Conservation (phyloP, 2,329 filamentous ascomycete species). For the Penicillium sp. region DNA sequence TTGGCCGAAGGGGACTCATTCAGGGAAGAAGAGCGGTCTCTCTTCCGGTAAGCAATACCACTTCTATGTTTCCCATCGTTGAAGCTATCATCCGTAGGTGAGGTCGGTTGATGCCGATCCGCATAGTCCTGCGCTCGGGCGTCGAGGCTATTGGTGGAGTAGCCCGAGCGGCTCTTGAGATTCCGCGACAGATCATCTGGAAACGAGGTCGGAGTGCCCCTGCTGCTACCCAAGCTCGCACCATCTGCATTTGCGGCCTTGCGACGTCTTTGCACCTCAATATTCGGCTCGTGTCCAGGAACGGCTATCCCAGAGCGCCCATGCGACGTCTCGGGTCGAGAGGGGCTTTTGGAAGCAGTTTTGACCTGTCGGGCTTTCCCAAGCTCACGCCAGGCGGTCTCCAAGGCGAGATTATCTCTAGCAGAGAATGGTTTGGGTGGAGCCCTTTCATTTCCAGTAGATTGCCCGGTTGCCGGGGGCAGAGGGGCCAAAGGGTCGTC, state of each 20-base stretch:
- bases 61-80: slow-evolving; percentile 10
- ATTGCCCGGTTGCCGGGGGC: slow-evolving; percentile 51
- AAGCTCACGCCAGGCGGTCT: slow-evolving; percentile 71
- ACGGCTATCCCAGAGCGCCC: slow-evolving; percentile 25
- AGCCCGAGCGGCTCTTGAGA: slow-evolving; percentile 11
- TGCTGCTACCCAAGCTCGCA: slow-evolving; percentile 17
- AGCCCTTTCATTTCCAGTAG: slow-evolving; percentile 53
- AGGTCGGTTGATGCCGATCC: slow-evolving; percentile 20
- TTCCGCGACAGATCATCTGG: slow-evolving; percentile 15
- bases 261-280: slow-evolving; percentile 9
- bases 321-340: slow-evolving; percentile 9
- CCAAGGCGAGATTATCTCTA: slow-evolving; percentile 75
- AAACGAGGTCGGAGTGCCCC: slow-evolving; percentile 18
- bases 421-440: slow-evolving; percentile 74
- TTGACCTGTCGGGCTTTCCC: slow-evolving; percentile 22
- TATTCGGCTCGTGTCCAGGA: slow-evolving; percentile 17
- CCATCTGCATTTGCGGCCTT: slow-evolving; percentile 15
- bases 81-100: slow-evolving; percentile 16
- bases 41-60: slow-evolving; percentile 24
- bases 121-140: slow-evolving; percentile 4
- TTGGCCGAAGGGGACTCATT: slow-evolving; percentile 29
- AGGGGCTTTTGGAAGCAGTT: slow-evolving; percentile 1
- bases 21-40: slow-evolving; percentile 34
- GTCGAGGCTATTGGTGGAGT: slow-evolving; percentile 8
- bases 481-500: slow-evolving; percentile 80